phyloP scores from a whole-genome alignment of 2,329 filamentous ascomycete species.

The Colletotrichum karsti region DNA sequence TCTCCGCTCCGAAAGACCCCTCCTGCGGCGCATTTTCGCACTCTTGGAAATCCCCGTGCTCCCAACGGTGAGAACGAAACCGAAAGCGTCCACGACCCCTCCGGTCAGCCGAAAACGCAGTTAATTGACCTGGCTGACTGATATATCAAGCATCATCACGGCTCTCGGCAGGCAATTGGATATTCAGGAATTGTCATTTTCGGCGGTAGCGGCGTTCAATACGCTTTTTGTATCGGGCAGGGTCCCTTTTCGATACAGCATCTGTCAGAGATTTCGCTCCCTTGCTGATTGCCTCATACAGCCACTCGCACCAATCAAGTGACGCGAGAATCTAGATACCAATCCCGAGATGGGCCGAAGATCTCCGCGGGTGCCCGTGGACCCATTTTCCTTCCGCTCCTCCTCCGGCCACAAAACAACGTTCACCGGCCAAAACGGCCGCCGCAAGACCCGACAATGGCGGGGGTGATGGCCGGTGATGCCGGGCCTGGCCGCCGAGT shows the following conservation, averaged over 20 bases:
- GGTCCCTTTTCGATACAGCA: neutral
- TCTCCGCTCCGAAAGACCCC: slow-evolving; percentile 1
- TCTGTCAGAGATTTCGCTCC: slow-evolving; percentile 5
- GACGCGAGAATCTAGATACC: slow-evolving; percentile 1
- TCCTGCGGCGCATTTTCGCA: neutral
- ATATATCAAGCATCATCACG: neutral
- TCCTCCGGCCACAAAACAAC: slow-evolving; percentile 1
- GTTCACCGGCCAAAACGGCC: slow-evolving; percentile 14
- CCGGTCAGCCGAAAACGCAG: slow-evolving; percentile 5
- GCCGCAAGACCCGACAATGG: neutral
- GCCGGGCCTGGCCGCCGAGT: neutral
- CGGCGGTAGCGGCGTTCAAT: neutral
- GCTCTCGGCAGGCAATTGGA: slow-evolving; percentile 12
- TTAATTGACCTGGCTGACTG: slow-evolving; percentile 1
- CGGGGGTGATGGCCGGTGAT: slow-evolving; percentile 5
- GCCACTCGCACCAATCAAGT: neutral
- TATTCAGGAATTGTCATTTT: neutral
- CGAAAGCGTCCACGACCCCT: neutral
- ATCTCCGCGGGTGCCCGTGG: slow-evolving; percentile 1
- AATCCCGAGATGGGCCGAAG: slow-evolving; percentile 16
- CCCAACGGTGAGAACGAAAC: slow-evolving; percentile 3
- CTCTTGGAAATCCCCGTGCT: neutral
- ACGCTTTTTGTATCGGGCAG: neutral
- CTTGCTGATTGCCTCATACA: slow-evolving; percentile 10
- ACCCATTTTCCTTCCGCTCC: neutral